These are phyloP conservation scores for Coemansia sp. DNA, from an alignment of 192 early-diverging fungal genomes.

Conservation along the genomic window DNA sequence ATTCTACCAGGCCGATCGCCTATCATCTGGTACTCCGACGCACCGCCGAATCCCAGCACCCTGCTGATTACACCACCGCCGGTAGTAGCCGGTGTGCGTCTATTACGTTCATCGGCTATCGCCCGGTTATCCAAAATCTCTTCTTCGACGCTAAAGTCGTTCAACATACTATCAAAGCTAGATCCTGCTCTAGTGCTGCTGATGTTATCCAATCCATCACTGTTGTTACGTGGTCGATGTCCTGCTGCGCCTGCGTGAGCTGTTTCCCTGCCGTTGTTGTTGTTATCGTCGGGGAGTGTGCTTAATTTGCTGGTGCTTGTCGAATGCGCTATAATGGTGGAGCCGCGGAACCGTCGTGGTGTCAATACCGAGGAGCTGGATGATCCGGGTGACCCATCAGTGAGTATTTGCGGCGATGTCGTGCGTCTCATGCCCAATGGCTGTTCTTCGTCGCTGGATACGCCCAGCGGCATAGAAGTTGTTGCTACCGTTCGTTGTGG, in stretches of 20 bases:
- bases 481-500: neutral
- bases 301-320: constrained; percentile 13
- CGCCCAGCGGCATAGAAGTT: neutral
- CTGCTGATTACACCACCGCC: neutral
- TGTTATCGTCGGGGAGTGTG: neutral
- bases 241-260: neutral
- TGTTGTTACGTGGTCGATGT: neutral
- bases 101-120: constrained; percentile 4
- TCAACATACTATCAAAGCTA: constrained; percentile 24
- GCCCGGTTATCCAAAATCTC: constrained; percentile 7
- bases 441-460: neutral
- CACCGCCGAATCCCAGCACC: neutral
- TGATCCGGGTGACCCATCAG: neutral
- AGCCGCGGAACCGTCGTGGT: constrained; percentile 11
- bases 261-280: neutral
- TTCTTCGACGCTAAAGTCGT: constrained; percentile 7
- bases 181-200: constrained; percentile 6
- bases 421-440: neutral
- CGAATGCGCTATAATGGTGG: neutral
- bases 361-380: constrained; percentile 4
- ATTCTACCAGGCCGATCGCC: neutral
- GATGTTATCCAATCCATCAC: neutral
- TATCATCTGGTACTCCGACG: constrained; percentile 1
- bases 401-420: neutral
- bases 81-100: neutral